These are phyloP conservation scores for Saccharomyces hybrid DNA, from an alignment of 1,139 yeast species.

Conservation along the genomic window DNA sequence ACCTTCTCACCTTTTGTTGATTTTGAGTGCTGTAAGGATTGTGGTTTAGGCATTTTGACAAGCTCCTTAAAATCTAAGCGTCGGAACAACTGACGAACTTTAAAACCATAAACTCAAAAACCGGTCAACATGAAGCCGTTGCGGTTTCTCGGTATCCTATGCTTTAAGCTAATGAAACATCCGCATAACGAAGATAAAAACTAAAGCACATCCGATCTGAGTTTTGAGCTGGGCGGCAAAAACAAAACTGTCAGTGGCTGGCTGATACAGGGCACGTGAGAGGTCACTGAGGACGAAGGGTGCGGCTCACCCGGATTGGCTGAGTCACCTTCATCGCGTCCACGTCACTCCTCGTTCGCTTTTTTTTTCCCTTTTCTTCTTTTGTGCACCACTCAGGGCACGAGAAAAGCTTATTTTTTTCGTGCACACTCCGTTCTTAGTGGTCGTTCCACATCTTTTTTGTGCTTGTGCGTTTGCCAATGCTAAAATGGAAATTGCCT, in stretches of 20 bases:
- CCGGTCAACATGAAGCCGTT: not conserved
- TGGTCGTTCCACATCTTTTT: not conserved
- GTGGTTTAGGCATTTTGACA: not conserved
- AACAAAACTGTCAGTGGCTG: not conserved
- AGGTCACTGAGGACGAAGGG: not conserved
- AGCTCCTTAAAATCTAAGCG: too few relatives aligned
- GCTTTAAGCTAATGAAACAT: not conserved
- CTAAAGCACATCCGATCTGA: not conserved
- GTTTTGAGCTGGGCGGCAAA: not conserved
- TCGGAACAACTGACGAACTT: not conserved
- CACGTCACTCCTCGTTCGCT: not conserved
- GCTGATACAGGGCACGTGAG: not conserved
- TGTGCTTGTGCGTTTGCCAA: not conserved
- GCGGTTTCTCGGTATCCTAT: not conserved
- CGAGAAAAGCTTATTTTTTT: not conserved
- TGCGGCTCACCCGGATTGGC: not conserved
- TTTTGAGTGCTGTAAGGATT: not conserved
- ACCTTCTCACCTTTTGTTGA: not conserved
- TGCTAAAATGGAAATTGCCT: not conserved
- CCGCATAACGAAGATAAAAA: not conserved
- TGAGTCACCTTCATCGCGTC: not conserved
- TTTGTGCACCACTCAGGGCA: not conserved
- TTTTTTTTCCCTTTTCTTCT: not conserved
- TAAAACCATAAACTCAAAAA: not conserved
- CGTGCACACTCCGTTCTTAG: not conserved